These are phyloP conservation scores for Termitomyces sp. DNA, from an alignment of 768 basidiomycete species.

Conservation along the genomic window DNA sequence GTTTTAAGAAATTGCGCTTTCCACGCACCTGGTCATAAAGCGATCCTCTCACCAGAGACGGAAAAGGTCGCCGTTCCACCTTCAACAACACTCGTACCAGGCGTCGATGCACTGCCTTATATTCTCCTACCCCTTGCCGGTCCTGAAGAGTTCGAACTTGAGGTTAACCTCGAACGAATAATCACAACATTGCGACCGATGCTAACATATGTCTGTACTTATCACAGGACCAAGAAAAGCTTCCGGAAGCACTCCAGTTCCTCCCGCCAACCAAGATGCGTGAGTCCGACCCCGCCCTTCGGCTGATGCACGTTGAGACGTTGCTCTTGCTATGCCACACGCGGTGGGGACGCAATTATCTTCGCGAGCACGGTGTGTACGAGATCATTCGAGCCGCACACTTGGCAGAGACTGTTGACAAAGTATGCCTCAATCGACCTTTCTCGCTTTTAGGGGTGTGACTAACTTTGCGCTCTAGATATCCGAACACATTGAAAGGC, in stretches of 20 bases:
- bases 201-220: neutral
- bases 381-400: slow-evolving; percentile 79
- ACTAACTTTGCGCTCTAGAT: slow-evolving; percentile 43
- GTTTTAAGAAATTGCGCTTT: slow-evolving; percentile 73
- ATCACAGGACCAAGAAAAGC: slow-evolving; percentile 80
- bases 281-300: slow-evolving; percentile 72
- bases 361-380: slow-evolving; percentile 81
- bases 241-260: slow-evolving; percentile 84
- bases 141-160: slow-evolving; percentile 91
- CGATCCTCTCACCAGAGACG: slow-evolving; percentile 65
- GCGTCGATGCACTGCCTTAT: slow-evolving; percentile 81
- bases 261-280: slow-evolving; percentile 81
- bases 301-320: slow-evolving; percentile 86
- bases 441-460: neutral
- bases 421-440: slow-evolving; percentile 38
- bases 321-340: slow-evolving; percentile 87
- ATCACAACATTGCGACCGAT: neutral
- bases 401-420: slow-evolving; percentile 72
- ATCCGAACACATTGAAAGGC: slow-evolving; percentile 80
- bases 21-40: slow-evolving; percentile 61
- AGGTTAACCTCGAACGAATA: slow-evolving; percentile 37
- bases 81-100: slow-evolving; percentile 56
- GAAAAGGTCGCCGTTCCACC: slow-evolving; percentile 53
- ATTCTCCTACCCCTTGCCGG: slow-evolving; percentile 90
- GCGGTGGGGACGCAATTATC: slow-evolving; percentile 79